Conservation (phyloP, 2,329 filamentous ascomycete species). For the Teratosphaeria pseudoeucalypti region DNA sequence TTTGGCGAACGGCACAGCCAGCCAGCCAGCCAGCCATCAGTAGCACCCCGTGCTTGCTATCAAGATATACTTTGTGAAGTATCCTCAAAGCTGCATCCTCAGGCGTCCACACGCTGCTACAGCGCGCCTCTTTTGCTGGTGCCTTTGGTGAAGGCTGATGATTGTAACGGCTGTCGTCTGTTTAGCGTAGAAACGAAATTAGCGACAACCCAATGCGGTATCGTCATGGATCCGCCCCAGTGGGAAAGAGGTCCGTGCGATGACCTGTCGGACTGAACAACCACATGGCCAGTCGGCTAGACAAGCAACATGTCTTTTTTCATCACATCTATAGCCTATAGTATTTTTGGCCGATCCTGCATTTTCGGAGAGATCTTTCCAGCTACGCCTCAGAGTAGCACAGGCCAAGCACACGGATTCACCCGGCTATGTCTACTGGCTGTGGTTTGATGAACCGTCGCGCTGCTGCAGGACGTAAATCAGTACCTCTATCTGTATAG, state of each 20-base stretch:
- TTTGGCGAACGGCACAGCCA: background rate
- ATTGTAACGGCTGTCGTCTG: background rate
- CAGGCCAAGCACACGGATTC: background rate
- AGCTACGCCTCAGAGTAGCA: background rate
- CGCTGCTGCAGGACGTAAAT: background rate
- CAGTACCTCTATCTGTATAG: background rate
- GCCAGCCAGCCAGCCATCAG: background rate
- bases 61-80: background rate
- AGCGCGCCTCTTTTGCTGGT: background rate
- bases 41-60: background rate
- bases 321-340: background rate
- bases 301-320: background rate
- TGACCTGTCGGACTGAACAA: background rate
- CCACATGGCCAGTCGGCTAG: background rate
- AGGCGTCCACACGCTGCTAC: background rate
- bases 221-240: too few species aligned
- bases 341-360: background rate
- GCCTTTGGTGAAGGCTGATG: background rate
- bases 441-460: background rate
- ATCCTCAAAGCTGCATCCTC: background rate
- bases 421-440: background rate
- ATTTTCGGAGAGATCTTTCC: background rate
- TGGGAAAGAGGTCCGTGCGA: too few species aligned
- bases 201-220: background rate
- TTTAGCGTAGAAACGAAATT: background rate